Conservation (phyloP, 179 eudicot species). For the Beta lomatogona region DNA sequence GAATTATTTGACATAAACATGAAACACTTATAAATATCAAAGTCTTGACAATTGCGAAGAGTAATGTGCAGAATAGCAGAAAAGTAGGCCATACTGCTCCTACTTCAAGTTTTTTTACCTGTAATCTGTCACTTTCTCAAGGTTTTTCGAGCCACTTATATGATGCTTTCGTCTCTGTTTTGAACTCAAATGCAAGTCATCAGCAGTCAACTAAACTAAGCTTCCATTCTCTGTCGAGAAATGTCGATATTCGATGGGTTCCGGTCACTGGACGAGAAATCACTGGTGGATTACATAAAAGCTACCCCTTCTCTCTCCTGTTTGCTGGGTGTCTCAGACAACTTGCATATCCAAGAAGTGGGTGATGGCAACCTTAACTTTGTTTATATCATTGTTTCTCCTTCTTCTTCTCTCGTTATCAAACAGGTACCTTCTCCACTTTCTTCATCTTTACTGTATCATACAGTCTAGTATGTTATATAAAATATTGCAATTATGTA, state of each 20-base stretch:
- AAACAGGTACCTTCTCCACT: constrained; percentile 58
- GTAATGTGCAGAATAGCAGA: too few relatives aligned
- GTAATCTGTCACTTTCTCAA: too few relatives aligned
- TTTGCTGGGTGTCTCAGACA: constrained; percentile 49
- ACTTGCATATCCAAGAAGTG: constrained; percentile 71
- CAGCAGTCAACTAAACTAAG: not conserved
- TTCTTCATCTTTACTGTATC: not conserved
- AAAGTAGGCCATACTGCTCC: too few relatives aligned
- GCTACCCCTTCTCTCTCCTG: constrained; percentile 63
- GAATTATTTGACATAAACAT: too few relatives aligned
- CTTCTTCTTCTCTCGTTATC: constrained; percentile 62
- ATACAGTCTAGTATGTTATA: too few relatives aligned
- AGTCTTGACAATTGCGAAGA: too few relatives aligned
- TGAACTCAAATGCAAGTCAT: too few relatives aligned
- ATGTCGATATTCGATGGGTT: constrained; percentile 54
- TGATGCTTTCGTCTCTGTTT: not conserved
- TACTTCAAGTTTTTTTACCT: too few relatives aligned
- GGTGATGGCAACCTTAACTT: constrained; percentile 98
- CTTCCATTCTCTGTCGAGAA: not conserved
- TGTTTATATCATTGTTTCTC: constrained; percentile 58
- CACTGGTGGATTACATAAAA: constrained; percentile 67
- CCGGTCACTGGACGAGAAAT: constrained; percentile 64
- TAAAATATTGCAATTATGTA: too few relatives aligned
- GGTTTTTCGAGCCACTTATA: too few relatives aligned
- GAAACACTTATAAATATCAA: too few relatives aligned